These are phyloP conservation scores for Trifolium pratense DNA, from an alignment of 306 rosid species.

Conservation along the genomic window DNA sequence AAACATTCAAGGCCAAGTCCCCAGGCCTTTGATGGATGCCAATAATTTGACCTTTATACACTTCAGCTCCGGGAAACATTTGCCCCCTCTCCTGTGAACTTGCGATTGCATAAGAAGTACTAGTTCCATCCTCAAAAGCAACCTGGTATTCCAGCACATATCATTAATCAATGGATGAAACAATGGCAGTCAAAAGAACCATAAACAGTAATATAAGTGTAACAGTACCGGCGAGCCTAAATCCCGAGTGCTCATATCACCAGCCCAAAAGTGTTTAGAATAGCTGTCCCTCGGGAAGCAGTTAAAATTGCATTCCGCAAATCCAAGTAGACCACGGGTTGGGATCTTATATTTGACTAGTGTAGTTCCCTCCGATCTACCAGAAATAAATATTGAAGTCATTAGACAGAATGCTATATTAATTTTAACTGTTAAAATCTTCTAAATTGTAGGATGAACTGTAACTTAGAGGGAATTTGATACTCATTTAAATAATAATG, in stretches of 20 bases:
- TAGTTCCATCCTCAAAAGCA: constrained; percentile 94
- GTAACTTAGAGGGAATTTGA: too few species aligned
- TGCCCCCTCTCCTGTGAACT: constrained; percentile 97
- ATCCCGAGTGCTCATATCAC: constrained; percentile 92
- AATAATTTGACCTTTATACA: constrained; percentile 89
- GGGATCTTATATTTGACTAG: constrained; percentile 91
- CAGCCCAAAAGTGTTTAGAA: constrained; percentile 98
- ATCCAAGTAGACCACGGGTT: constrained; percentile 95
- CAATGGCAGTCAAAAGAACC: background rate
- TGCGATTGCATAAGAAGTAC: constrained; percentile 83
- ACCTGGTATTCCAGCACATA: constrained; percentile 65
- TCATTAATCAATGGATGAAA: constrained; percentile 38
- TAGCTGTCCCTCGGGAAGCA: constrained; percentile 96
- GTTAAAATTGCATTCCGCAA: constrained; percentile 95
- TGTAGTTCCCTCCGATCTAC: constrained; percentile 87
- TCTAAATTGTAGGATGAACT: constrained; percentile 7
- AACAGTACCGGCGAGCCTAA: constrained; percentile 86
- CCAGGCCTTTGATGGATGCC: constrained; percentile 99
- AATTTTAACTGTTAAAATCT: constrained; percentile 6
- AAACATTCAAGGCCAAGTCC: constrained; percentile 87
- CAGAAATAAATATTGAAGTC: constrained; percentile 36
- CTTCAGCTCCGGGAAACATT: constrained; percentile 87
- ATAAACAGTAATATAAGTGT: too few species aligned
- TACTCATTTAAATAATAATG: too few species aligned
- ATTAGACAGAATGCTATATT: constrained; percentile 34